Evolutionary conservation across 139 green algal species (phyloP), one percentile per base, ranked within the genome.

Genomic region (Picocystis salinarum): DNA sequence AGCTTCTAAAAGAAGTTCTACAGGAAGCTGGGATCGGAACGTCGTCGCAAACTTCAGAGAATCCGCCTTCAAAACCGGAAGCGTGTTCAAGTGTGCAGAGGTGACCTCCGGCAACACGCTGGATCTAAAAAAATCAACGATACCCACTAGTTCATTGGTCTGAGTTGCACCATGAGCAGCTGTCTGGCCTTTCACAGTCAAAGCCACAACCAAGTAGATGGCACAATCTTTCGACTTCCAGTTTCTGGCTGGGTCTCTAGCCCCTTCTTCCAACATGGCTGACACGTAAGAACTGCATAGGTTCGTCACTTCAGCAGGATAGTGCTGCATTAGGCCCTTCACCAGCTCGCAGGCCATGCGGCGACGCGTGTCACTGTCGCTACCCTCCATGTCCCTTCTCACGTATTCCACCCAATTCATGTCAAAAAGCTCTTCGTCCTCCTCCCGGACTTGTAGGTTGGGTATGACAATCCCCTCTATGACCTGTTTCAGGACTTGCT

Each of bases 371-470:
- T 94, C 88, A 12, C 40, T 69, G 66, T 98, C 88, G 37, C 65
- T 78, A 23, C 88, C 88, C 70, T 98, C 88, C 2, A 81, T 77
- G 59, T 98, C 88, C 0, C 82, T 61, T 19, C 74, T 55, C 41
- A 98, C 81, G 56, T 94, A 98, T 55, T 98, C 88, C 2, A 92
- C 59, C 40, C 59, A 77, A 62, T 96, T 93, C 49, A 85, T 77
- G 31, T 93, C 76, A 63, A 96, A 96, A 29, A 86, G 54, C 69
- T 96, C 82, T 53, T 86, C 69, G 40, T 88, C 69, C 26, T 79
- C 59, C 12, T 67, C 59, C 11, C 69, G 50, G 18, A 80, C 34
- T 19, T 56, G 55, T 20, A 87, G 26, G 61, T 92, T 92, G 23
- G 84, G 84, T 33, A 95, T 73, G 6, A 93, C 62, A 45, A 95